Percentiles rank a stretch among this genome's conserved stretches.
Evolutionary conservation across 306 rosid genomes (phyloP).

Genomic region (Lathyrus tuberosus): DNA sequence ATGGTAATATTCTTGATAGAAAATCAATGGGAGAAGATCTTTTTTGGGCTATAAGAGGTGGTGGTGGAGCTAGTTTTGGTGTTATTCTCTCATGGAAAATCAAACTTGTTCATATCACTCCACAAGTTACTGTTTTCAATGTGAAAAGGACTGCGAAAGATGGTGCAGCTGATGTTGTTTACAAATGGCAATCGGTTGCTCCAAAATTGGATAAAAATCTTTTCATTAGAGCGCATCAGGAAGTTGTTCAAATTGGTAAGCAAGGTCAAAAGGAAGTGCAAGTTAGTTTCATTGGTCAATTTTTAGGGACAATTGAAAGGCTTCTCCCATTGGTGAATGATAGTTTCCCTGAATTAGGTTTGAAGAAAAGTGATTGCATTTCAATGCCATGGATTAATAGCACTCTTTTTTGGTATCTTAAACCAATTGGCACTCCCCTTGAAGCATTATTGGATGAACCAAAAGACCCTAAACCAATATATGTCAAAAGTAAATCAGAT

Average conservation of each 20-base stretch:
- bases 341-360: slow-evolving; percentile 54
- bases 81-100: slow-evolving; percentile 52
- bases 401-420: slow-evolving; percentile 13
- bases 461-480: rapidly evolving
- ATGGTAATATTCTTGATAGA: slow-evolving; percentile 38
- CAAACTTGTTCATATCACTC: slow-evolving; percentile 54
- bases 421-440: slow-evolving; percentile 29
- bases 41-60: slow-evolving; percentile 53
- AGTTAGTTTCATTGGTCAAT: slow-evolving; percentile 39
- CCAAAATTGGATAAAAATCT: slow-evolving; percentile 36
- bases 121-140: slow-evolving; percentile 51
- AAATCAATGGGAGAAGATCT: slow-evolving; percentile 47
- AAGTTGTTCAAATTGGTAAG: background rate
- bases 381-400: slow-evolving; percentile 54
- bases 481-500: slow-evolving; percentile 33
- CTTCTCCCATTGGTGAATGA: slow-evolving; percentile 36
- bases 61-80: slow-evolving; percentile 51
- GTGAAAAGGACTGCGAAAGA: slow-evolving; percentile 42
- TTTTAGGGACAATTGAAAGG: slow-evolving; percentile 41
- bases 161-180: slow-evolving; percentile 45
- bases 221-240: slow-evolving; percentile 32
- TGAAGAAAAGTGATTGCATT: slow-evolving; percentile 39
- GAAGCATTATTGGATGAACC: background rate
- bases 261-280: background rate
- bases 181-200: slow-evolving; percentile 58